Evolutionary conservation across 1,284 basidiomycete genomes (phyloP).

Genomic region (Dichomitus squalens): DNA sequence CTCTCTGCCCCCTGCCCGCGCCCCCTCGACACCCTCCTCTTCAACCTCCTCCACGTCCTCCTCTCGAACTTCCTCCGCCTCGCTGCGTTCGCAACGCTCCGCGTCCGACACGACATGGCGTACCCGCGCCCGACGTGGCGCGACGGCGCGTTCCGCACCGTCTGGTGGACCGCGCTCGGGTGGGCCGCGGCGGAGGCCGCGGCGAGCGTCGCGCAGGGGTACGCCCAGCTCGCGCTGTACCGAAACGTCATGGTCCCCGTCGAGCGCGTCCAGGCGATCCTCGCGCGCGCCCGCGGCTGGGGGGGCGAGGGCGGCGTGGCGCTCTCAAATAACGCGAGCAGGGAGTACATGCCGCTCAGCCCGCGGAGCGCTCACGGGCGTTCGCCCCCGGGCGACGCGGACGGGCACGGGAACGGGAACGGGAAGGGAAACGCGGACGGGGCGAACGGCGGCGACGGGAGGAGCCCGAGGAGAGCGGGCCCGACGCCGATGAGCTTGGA

Average conservation of each 20-base stretch:
- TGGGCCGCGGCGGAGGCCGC: slow-evolving; percentile 69
- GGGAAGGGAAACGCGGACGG: slow-evolving; percentile 6
- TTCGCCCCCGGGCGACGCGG: slow-evolving; percentile 1
- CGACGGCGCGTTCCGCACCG: slow-evolving; percentile 60
- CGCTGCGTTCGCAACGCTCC: slow-evolving; percentile 54
- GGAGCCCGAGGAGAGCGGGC: neutral
- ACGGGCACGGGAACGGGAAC: neutral
- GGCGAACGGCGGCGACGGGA: too few species aligned
- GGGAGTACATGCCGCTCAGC: slow-evolving; percentile 31
- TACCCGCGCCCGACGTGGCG: slow-evolving; percentile 50
- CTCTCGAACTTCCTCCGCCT: slow-evolving; percentile 57
- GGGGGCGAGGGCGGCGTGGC: slow-evolving; percentile 17
- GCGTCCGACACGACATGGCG: slow-evolving; percentile 48
- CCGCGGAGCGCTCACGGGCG: slow-evolving; percentile 19
- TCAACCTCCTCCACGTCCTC: slow-evolving; percentile 51
- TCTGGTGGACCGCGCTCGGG: slow-evolving; percentile 76
- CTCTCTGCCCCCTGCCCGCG: slow-evolving; percentile 32
- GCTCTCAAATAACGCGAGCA: slow-evolving; percentile 17
- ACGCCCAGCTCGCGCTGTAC: slow-evolving; percentile 65
- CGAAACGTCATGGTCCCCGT: slow-evolving; percentile 61
- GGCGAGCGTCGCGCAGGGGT: slow-evolving; percentile 67
- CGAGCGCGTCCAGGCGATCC: slow-evolving; percentile 38
- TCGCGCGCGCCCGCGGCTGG: slow-evolving; percentile 28
- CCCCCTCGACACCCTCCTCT: slow-evolving; percentile 45
- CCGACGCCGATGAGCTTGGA: slow-evolving; percentile 23